Evolutionary conservation across 208 protist genomes (phyloP).

Genomic region (Porcisia hertigi): DNA sequence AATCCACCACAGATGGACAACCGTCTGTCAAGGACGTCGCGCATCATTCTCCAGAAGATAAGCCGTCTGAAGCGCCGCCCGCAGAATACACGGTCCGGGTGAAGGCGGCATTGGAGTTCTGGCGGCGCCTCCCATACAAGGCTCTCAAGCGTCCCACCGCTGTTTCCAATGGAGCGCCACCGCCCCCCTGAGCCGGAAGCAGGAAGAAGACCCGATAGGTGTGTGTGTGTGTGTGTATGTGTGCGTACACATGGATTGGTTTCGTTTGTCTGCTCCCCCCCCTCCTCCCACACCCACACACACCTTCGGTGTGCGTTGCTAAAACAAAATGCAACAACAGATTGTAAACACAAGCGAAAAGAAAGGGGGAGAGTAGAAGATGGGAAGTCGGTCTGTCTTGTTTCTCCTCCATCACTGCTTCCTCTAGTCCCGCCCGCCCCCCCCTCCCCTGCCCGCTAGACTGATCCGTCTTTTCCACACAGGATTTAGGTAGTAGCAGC

Average conservation of each 20-base stretch:
- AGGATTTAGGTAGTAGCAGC: too few relatives aligned
- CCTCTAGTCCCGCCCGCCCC: too few relatives aligned
- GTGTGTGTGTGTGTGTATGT: not conserved
- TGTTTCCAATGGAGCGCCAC: not conserved
- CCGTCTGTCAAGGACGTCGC: not conserved
- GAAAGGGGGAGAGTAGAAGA: too few relatives aligned
- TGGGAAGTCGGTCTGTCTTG: too few relatives aligned
- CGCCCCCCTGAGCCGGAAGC: not conserved
- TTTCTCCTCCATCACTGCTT: too few relatives aligned
- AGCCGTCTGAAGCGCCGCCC: not conserved
- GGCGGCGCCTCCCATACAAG: conserved; percentile 8
- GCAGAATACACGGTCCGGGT: not conserved
- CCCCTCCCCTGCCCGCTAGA: too few relatives aligned
- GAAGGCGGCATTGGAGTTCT: conserved; percentile 15
- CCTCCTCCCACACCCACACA: too few relatives aligned
- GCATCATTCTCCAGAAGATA: not conserved
- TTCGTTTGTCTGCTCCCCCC: not conserved
- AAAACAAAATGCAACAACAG: too few relatives aligned
- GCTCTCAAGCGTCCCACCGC: not conserved
- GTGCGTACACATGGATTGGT: not conserved
- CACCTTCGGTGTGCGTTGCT: too few relatives aligned
- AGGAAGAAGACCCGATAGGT: not conserved
- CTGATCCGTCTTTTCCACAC: too few relatives aligned
- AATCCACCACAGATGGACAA: not conserved
- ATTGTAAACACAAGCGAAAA: too few relatives aligned